Evolutionary conservation across 2,329 filamentous ascomycete genomes (phyloP).

Genomic region (Arthrinium phaeospermum): DNA sequence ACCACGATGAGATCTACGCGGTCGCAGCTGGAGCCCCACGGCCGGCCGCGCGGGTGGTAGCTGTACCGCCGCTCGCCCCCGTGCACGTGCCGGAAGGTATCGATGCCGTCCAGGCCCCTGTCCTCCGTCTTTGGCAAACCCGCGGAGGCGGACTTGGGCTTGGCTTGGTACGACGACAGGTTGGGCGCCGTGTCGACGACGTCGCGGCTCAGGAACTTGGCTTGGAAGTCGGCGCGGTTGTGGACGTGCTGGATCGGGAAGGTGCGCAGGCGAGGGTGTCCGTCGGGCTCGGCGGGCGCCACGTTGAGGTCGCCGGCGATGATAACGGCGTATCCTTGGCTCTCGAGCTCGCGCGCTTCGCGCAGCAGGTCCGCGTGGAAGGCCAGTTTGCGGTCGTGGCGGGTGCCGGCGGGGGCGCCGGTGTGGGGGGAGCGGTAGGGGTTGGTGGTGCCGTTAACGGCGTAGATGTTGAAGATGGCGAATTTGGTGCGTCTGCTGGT

Average conservation of each 20-base stretch:
- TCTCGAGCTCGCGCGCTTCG: conserved; percentile 49
- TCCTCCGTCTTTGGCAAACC: no score
- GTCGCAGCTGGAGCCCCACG: conserved; percentile 58
- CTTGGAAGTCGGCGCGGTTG: conserved; percentile 57
- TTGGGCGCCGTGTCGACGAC: conserved; percentile 27
- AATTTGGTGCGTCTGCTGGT: conserved; percentile 34
- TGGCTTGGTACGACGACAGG: conserved; percentile 25
- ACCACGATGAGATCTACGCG: conserved; percentile 57
- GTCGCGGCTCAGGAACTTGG: conserved; percentile 47
- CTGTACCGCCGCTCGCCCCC: conserved; percentile 51
- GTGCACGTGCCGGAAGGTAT: conserved; percentile 54
- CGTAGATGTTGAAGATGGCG: conserved; percentile 58
- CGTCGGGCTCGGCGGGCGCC: conserved; percentile 41
- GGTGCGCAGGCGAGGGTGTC: conserved; percentile 51
- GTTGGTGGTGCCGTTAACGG: conserved; percentile 57
- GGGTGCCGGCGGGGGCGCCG: conserved; percentile 48
- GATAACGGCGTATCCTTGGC: conserved; percentile 48
- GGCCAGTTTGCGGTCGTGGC: conserved; percentile 56
- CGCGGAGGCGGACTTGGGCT: no score
- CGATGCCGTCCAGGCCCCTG: conserved; percentile 42
- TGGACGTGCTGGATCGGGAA: conserved; percentile 52
- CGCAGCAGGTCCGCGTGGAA: conserved; percentile 52
- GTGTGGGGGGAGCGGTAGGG: conserved; percentile 51
- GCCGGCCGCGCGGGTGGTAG: conserved; percentile 49
- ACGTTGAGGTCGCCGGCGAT: conserved; percentile 60